These are phyloP conservation scores for Erodium trifolium DNA, from an alignment of 441 rosid species.

Conservation along the genomic window DNA sequence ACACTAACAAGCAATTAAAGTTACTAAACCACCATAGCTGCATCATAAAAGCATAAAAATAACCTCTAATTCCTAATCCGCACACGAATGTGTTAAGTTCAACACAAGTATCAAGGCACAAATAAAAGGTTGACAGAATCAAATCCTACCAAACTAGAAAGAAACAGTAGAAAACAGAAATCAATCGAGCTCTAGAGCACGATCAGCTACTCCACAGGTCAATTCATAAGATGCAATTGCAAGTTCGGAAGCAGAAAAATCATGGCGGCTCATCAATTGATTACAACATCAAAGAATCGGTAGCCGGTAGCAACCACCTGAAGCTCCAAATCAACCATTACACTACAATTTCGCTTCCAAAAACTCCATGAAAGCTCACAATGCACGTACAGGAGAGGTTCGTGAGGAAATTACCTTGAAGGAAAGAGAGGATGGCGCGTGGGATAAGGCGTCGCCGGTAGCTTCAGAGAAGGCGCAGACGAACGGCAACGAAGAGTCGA, in stretches of 20 bases:
- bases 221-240: not conserved
- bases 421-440: constrained; percentile 58
- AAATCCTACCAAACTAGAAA: not conserved
- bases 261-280: too few relatives aligned
- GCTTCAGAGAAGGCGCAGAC: constrained; percentile 64
- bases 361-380: not conserved
- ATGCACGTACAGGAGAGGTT: not conserved
- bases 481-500: constrained; percentile 71
- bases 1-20: too few relatives aligned
- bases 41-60: too few relatives aligned
- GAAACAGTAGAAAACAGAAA: not conserved
- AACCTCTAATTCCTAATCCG: too few relatives aligned
- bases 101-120: not conserved
- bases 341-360: not conserved
- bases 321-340: not conserved
- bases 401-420: constrained; percentile 52
- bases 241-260: not conserved
- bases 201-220: not conserved
- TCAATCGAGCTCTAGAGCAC: not conserved
- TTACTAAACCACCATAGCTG: too few relatives aligned
- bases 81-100: too few relatives aligned
- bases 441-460: constrained; percentile 37
- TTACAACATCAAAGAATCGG: too few relatives aligned
- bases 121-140: not conserved
- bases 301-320: not conserved